phyloP scores from a whole-genome alignment of 2,329 filamentous ascomycete species.

The Periconia digitata region DNA sequence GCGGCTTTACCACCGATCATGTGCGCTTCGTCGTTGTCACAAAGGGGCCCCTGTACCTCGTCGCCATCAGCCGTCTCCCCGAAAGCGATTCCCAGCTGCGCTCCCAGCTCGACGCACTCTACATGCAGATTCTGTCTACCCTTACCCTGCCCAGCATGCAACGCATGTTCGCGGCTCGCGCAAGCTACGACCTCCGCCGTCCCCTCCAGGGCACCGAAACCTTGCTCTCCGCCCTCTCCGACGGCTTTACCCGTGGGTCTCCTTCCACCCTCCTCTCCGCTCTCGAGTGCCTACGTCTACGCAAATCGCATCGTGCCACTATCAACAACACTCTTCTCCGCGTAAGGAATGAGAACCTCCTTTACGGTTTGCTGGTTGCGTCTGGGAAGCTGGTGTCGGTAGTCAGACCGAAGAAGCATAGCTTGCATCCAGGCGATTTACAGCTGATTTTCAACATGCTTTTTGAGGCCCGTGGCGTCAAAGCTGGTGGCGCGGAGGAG shows the following conservation, averaged over 20 bases:
- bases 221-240: conserved; percentile 85
- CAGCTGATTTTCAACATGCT: conserved; percentile 99
- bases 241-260: conserved; percentile 92
- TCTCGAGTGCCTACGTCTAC: conserved; percentile 87
- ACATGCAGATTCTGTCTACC: conserved; percentile 98
- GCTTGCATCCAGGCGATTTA: conserved; percentile 89
- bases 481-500: conserved; percentile 91
- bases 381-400: conserved; percentile 93
- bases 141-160: conserved; percentile 84
- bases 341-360: conserved; percentile 71
- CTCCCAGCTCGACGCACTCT: conserved; percentile 86
- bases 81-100: conserved; percentile 89
- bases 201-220: conserved; percentile 90
- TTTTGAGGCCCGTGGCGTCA: conserved; percentile 90
- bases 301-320: conserved; percentile 79
- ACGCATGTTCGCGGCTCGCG: conserved; percentile 83
- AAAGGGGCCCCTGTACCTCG: conserved; percentile 85
- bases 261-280: conserved; percentile 85
- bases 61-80: conserved; percentile 88
- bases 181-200: conserved; percentile 89
- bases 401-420: conserved; percentile 90
- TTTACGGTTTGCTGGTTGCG: conserved; percentile 92
- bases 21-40: conserved; percentile 84
- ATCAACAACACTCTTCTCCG: conserved; percentile 90
- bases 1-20: conserved; percentile 82